phyloP scores from a whole-genome alignment of 306 rosid genomes.

The Geum urbanum region DNA sequence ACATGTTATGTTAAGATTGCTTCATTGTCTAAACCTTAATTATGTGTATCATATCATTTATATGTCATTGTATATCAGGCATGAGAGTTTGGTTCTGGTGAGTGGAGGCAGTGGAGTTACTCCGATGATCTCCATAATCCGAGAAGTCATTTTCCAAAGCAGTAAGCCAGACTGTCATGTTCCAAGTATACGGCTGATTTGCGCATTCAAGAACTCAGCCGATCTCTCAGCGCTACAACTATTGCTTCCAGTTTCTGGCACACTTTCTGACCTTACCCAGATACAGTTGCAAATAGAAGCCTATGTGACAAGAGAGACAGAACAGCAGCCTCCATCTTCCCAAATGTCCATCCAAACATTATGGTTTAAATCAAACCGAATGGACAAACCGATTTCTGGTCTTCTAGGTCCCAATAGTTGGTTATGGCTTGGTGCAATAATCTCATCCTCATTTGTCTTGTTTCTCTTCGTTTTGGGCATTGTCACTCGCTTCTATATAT shows the following conservation, averaged over 20 bases:
- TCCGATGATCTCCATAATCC: conserved; percentile 61
- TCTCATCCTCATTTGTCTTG: conserved; percentile 37
- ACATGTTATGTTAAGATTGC: neutral
- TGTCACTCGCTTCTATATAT: conserved; percentile 36
- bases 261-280: conserved; percentile 15
- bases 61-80: conserved; percentile 19
- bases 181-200: conserved; percentile 33
- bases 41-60: too few relatives aligned
- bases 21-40: too few relatives aligned
- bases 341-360: conserved; percentile 23
- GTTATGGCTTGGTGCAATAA: conserved; percentile 35
- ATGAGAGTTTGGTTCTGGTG: conserved; percentile 40
- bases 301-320: conserved; percentile 39
- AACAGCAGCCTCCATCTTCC: conserved; percentile 10
- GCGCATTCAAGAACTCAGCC: conserved; percentile 47
- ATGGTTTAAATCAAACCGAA: conserved; percentile 31
- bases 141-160: conserved; percentile 50
- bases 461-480: conserved; percentile 38
- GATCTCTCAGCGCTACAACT: conserved; percentile 45
- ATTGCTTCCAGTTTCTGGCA: conserved; percentile 35
- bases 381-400: conserved; percentile 32
- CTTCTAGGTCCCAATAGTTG: conserved; percentile 38
- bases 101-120: conserved; percentile 70
- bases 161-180: conserved; percentile 24
- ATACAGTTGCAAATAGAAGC: conserved; percentile 32